A percentile compares a stretch with the other conserved stretches of the same genome.
Evolutionary conservation across 2,329 filamentous ascomycete genomes (phyloP).

Genomic region (Epichloe bromicola): DNA sequence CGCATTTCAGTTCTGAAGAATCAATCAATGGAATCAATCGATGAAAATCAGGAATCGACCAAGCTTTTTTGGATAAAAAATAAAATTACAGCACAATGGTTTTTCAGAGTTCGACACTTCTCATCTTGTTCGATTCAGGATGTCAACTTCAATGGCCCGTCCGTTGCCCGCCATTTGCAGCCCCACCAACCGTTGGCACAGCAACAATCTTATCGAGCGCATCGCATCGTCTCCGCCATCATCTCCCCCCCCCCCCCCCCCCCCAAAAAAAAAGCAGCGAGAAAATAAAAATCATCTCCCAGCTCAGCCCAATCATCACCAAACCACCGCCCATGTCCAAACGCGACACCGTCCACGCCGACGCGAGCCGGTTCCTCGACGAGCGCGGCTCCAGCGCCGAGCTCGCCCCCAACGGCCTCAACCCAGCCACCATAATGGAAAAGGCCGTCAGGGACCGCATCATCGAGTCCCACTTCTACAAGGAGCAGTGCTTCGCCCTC

Average conservation of each 20-base stretch:
- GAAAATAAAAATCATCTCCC: background rate
- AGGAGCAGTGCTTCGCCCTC: constrained; percentile 94
- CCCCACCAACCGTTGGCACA: constrained; percentile 20
- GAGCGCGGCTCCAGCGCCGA: constrained; percentile 70
- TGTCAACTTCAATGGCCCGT: constrained; percentile 7
- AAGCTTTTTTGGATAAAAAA: too few species aligned
- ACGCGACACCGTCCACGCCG: constrained; percentile 53
- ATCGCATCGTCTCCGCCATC: constrained; percentile 7
- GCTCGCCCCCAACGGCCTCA: constrained; percentile 74
- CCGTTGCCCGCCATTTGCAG: background rate
- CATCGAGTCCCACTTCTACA: constrained; percentile 92
- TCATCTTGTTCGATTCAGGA: background rate
- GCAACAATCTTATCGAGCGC: constrained; percentile 31
- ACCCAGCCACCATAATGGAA: constrained; percentile 91
- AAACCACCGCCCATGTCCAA: constrained; percentile 18
- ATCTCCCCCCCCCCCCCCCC: background rate
- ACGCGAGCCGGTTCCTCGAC: constrained; percentile 77
- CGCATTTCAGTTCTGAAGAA: constrained; percentile 15
- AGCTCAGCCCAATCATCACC: constrained; percentile 2
- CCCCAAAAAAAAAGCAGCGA: background rate
- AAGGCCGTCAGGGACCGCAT: constrained; percentile 93
- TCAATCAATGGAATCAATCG: background rate
- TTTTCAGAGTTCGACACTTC: background rate
- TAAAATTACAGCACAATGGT: background rate
- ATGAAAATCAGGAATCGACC: background rate